Conservation (phyloP, 805 yeast species). For the Yamadazyma sp. region DNA sequence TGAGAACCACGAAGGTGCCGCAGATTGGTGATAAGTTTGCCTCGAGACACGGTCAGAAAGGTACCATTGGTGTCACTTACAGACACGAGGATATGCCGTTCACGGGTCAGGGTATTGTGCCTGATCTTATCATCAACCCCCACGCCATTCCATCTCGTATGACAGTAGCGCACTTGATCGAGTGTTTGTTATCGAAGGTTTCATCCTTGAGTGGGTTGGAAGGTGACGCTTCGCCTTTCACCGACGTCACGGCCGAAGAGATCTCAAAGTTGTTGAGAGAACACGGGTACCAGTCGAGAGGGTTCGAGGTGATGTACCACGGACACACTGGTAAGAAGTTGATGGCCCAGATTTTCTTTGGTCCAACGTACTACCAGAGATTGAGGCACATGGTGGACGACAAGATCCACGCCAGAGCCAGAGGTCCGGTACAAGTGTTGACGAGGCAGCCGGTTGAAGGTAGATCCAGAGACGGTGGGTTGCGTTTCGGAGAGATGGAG, state of each 20-base stretch:
- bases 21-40: constrained; percentile 99
- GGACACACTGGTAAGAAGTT: constrained; percentile 98
- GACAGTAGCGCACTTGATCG: constrained; percentile 99
- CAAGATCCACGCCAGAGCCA: constrained; percentile 97
- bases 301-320: constrained; percentile 97
- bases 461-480: constrained; percentile 98
- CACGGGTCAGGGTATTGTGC: constrained; percentile 92
- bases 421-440: constrained; percentile 97
- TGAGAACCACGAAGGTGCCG: constrained; percentile 98
- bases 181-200: constrained; percentile 93
- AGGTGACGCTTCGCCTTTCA: constrained; percentile 99
- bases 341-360: constrained; percentile 98
- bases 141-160: constrained; percentile 99
- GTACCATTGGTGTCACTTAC: constrained; percentile 98
- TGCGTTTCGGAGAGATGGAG: constrained; percentile 99
- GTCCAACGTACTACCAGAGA: constrained; percentile 99
- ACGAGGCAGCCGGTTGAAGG: constrained; percentile 99
- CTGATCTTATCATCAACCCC: constrained; percentile 96
- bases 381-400: constrained; percentile 99
- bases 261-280: constrained; percentile 88
- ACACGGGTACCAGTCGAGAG: constrained; percentile 97
- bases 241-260: constrained; percentile 97
- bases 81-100: constrained; percentile 99
- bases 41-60: constrained; percentile 99
- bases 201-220: constrained; percentile 93